Percentiles rank a stretch among this genome's conserved stretches.
Evolutionary conservation across 1,139 yeast species (phyloP).

Genomic region (Pichia sp.): DNA sequence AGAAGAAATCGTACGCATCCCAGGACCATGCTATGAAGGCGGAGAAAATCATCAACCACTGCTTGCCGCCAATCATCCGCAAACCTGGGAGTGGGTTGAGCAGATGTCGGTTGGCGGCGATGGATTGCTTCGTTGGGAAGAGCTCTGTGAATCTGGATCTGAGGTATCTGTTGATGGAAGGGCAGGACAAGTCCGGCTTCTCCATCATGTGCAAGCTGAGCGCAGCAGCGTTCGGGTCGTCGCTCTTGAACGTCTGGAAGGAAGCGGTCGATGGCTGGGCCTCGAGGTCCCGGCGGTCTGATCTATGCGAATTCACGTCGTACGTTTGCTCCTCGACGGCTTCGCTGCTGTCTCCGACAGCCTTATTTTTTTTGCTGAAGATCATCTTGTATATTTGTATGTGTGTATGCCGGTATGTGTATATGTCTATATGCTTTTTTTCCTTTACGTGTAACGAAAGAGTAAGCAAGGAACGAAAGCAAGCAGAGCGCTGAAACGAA

Average conservation of each 20-base stretch:
- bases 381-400: not conserved
- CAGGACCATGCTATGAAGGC: constrained; percentile 74
- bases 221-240: constrained; percentile 2
- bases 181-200: constrained; percentile 28
- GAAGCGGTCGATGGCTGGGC: constrained; percentile 10
- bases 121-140: constrained; percentile 36
- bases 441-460: not conserved
- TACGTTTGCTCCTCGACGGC: not conserved
- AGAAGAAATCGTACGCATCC: constrained; percentile 76
- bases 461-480: not conserved
- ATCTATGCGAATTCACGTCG: not conserved
- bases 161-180: constrained; percentile 34
- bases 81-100: constrained; percentile 55
- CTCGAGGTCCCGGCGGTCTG: not conserved
- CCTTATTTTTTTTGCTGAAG: not conserved
- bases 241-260: constrained; percentile 17
- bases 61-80: constrained; percentile 39
- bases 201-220: constrained; percentile 12
- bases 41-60: constrained; percentile 59
- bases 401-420: not conserved
- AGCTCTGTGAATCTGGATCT: constrained; percentile 41
- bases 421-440: not conserved
- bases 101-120: constrained; percentile 30
- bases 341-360: not conserved
- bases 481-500: not conserved